phyloP scores from a whole-genome alignment of 306 rosid species.

The Medicago arabica region DNA sequence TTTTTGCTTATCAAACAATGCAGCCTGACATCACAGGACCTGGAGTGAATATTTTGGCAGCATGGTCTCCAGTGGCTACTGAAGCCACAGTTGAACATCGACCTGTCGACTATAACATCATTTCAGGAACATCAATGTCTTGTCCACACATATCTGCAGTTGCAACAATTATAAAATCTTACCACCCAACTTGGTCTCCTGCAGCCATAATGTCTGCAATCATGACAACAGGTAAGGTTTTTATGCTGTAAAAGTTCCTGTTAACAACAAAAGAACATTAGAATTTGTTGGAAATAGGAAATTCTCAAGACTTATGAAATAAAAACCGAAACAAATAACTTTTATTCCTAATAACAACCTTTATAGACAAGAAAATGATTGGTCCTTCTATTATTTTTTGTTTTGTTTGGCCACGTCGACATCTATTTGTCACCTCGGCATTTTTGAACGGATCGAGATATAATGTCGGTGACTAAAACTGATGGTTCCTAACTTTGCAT shows the following conservation, averaged over 20 bases:
- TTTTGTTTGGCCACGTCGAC: too few species aligned
- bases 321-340: too few species aligned
- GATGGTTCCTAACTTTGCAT: too few species aligned
- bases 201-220: constrained; percentile 74
- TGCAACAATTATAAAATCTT: constrained; percentile 61
- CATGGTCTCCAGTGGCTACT: constrained; percentile 72
- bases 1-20: constrained; percentile 36
- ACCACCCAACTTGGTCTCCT: constrained; percentile 66
- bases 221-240: constrained; percentile 60
- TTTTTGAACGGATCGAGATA: too few species aligned
- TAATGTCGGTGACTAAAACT: too few species aligned
- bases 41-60: constrained; percentile 73
- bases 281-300: background rate
- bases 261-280: constrained; percentile 14
- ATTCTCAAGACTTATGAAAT: background rate
- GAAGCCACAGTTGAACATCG: constrained; percentile 49
- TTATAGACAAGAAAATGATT: too few species aligned
- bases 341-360: too few species aligned
- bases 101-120: constrained; percentile 63
- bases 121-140: constrained; percentile 77
- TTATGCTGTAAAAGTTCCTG: background rate
- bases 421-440: too few species aligned
- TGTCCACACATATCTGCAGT: constrained; percentile 69
- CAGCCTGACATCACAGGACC: constrained; percentile 76
- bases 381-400: too few species aligned